phyloP scores from a whole-genome alignment of 1,284 basidiomycete species.

The Coniferiporia sulphurascens region DNA sequence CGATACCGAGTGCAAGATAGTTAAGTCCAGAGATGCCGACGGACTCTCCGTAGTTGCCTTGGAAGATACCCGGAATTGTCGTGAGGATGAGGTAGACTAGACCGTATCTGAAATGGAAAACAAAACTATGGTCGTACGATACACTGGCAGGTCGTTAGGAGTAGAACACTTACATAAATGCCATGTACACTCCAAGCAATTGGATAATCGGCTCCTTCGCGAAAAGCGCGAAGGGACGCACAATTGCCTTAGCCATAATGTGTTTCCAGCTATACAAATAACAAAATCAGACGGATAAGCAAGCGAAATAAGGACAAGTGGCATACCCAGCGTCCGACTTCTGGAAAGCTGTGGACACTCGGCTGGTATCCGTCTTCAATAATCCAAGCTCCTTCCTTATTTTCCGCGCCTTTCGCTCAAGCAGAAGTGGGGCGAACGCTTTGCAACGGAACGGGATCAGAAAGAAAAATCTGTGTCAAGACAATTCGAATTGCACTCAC shows the following conservation, averaged over 20 bases:
- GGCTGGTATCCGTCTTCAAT: neutral
- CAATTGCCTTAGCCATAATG: conserved; percentile 34
- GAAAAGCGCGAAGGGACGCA: conserved; percentile 44
- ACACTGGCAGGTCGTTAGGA: neutral
- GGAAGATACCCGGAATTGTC: conserved; percentile 46
- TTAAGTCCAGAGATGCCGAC: conserved; percentile 43
- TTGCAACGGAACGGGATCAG: neutral
- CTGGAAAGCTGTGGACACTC: conserved; percentile 28
- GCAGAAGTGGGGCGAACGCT: conserved; percentile 44
- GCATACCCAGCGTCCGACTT: conserved; percentile 21
- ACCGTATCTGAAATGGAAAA: conserved; percentile 43
- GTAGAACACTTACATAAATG: conserved; percentile 37
- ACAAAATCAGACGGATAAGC: neutral
- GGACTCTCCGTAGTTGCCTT: conserved; percentile 42
- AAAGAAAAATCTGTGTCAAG: neutral
- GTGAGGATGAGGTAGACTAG: conserved; percentile 26
- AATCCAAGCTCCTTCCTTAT: conserved; percentile 35
- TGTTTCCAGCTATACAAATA: conserved; percentile 29
- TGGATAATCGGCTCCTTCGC: conserved; percentile 42
- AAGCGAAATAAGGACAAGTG: neutral
- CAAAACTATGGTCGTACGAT: no score
- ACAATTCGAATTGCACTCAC: conserved; percentile 22
- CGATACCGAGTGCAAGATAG: conserved; percentile 61
- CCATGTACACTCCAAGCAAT: conserved; percentile 43
- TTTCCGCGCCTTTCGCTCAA: conserved; percentile 37